Percentiles rank a stretch among this genome's conserved stretches.
phyloP scores from a whole-genome alignment of 768 basidiomycete genomes.

The Galerina sulciceps region DNA sequence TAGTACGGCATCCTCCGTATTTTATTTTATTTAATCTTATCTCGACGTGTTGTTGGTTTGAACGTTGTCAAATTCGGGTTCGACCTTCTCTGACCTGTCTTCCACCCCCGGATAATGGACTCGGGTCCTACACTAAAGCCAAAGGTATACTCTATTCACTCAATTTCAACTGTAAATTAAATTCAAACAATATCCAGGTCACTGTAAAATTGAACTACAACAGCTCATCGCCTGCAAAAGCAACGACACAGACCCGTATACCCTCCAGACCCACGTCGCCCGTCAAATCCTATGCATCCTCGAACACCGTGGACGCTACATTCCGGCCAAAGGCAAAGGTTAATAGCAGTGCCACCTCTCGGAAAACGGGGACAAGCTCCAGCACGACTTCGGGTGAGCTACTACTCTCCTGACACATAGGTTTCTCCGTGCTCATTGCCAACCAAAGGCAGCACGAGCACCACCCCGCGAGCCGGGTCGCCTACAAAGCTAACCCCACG shows the following conservation, averaged over 20 bases:
- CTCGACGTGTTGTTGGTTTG: too few relatives aligned
- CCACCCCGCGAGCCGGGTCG: constrained; percentile 43
- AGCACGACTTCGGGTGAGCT: constrained; percentile 19
- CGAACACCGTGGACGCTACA: constrained; percentile 25
- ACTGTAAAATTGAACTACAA: constrained; percentile 52
- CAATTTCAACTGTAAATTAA: not conserved
- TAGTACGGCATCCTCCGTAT: too few relatives aligned
- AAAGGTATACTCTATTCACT: constrained; percentile 40
- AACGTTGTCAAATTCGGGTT: not conserved
- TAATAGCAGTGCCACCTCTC: constrained; percentile 53
- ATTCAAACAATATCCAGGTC: constrained; percentile 41
- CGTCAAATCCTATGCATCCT: constrained; percentile 30
- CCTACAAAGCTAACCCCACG: constrained; percentile 47
- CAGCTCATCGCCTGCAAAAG: constrained; percentile 33
- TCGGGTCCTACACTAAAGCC: constrained; percentile 38
- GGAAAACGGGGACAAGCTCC: constrained; percentile 25
- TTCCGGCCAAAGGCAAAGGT: constrained; percentile 64
- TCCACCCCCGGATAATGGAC: constrained; percentile 20
- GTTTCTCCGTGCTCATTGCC: not conserved
- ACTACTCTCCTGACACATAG: not conserved
- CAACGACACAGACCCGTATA: constrained; percentile 30
- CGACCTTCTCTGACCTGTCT: constrained; percentile 10
- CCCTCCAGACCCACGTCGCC: constrained; percentile 53
- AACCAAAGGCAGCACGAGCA: constrained; percentile 18
- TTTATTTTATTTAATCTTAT: too few relatives aligned